Conservation (phyloP, 352 stramenopile genomes). For the Thraustochytrium striatum region DNA sequence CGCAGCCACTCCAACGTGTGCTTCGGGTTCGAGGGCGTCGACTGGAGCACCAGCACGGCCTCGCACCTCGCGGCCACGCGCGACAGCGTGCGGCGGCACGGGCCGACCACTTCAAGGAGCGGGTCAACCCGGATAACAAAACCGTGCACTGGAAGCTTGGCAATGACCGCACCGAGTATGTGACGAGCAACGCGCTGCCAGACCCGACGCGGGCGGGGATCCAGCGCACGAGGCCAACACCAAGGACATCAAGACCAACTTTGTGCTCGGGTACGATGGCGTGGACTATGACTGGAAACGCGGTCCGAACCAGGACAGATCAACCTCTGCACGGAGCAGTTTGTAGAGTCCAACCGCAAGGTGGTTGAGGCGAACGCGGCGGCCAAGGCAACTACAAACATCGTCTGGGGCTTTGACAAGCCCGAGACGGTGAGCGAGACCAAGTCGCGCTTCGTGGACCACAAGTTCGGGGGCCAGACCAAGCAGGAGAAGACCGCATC, state of each 20-base stretch:
- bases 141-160: slow-evolving; percentile 36
- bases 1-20: slow-evolving; percentile 2
- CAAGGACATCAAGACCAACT: slow-evolving; percentile 30
- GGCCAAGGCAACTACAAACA: slow-evolving; percentile 12
- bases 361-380: neutral
- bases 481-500: slow-evolving; percentile 20
- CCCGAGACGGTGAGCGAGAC: neutral
- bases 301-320: slow-evolving; percentile 28
- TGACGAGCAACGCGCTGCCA: slow-evolving; percentile 26
- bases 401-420: slow-evolving; percentile 35
- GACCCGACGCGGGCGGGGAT: neutral
- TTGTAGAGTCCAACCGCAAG: slow-evolving; percentile 11
- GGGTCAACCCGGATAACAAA: slow-evolving; percentile 41
- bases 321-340: neutral
- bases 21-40: slow-evolving; percentile 16
- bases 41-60: slow-evolving; percentile 12
- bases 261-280: slow-evolving; percentile 20
- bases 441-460: neutral
- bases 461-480: no score
- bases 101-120: slow-evolving; percentile 17
- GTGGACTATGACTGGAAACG: neutral
- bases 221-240: neutral
- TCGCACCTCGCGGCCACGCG: neutral
- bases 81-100: neutral
- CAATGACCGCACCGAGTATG: neutral